Conservation (phyloP, 345 rosid genomes). For the Psidium friedrichsthalianum region DNA sequence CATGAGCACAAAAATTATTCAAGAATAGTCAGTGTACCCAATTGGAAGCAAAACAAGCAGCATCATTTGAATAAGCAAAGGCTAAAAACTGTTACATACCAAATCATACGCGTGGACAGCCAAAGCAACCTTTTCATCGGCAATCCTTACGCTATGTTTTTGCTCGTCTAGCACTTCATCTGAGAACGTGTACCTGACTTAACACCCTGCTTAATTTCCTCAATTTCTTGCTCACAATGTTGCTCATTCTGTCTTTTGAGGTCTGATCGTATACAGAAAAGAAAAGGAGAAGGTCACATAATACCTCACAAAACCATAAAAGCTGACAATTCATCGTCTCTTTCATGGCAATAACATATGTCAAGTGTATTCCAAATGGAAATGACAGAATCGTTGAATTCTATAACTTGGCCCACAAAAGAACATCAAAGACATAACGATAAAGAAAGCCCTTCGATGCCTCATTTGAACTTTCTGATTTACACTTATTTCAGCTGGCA, state of each 20-base stretch:
- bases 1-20: background rate
- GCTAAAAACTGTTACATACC: constrained; percentile 25
- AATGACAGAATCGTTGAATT: background rate
- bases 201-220: constrained; percentile 53
- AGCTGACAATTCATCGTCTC: background rate
- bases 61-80: background rate
- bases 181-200: constrained; percentile 63
- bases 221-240: constrained; percentile 81
- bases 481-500: background rate
- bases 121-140: constrained; percentile 88
- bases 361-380: background rate
- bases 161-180: constrained; percentile 91
- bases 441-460: background rate
- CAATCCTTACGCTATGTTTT: constrained; percentile 85
- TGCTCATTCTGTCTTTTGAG: constrained; percentile 78
- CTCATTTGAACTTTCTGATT: background rate
- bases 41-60: background rate
- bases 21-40: background rate
- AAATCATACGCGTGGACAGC: constrained; percentile 92
- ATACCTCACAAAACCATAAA: background rate
- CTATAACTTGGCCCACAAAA: background rate
- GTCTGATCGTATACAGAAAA: constrained; percentile 24
- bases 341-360: background rate
- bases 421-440: background rate
- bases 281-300: background rate